Conservation (phyloP, 495 filamentous ascomycete species). For the Cercophora scortea region DNA sequence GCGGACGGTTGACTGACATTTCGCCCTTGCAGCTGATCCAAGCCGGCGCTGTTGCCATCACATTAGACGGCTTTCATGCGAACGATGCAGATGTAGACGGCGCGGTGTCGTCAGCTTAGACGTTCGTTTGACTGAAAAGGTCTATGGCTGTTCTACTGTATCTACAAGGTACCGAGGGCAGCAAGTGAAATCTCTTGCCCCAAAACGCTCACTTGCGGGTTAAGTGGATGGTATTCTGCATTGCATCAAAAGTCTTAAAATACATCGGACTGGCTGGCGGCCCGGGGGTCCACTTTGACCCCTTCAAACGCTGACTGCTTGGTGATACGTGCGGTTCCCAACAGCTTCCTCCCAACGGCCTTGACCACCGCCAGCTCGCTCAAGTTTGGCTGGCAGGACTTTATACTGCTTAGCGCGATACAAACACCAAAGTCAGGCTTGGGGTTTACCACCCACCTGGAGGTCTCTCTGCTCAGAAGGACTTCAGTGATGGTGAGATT, state of each 20-base stretch:
- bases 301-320: neutral
- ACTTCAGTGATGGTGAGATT: slow-evolving; percentile 35
- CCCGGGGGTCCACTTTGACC: neutral
- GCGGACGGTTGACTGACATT: neutral
- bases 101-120: slow-evolving; percentile 8
- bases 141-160: neutral
- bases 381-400: neutral
- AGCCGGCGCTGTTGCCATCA: slow-evolving; percentile 84
- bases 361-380: neutral
- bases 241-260: slow-evolving; percentile 3
- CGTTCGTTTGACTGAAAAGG: too few relatives aligned
- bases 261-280: slow-evolving; percentile 1
- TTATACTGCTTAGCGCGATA: neutral
- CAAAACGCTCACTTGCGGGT: neutral
- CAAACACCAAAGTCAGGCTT: neutral
- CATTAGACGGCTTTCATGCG: slow-evolving; percentile 68
- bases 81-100: slow-evolving; percentile 15
- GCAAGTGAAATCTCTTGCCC: neutral
- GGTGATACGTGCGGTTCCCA: neutral
- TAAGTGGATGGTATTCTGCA: neutral
- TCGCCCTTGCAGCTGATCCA: slow-evolving; percentile 64
- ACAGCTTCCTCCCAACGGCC: neutral
- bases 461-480: slow-evolving; percentile 2
- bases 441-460: neutral
- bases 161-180: neutral